Evolutionary conservation across 2,329 filamentous ascomycete genomes (phyloP).

Genomic region (Clonostachys byssicola): DNA sequence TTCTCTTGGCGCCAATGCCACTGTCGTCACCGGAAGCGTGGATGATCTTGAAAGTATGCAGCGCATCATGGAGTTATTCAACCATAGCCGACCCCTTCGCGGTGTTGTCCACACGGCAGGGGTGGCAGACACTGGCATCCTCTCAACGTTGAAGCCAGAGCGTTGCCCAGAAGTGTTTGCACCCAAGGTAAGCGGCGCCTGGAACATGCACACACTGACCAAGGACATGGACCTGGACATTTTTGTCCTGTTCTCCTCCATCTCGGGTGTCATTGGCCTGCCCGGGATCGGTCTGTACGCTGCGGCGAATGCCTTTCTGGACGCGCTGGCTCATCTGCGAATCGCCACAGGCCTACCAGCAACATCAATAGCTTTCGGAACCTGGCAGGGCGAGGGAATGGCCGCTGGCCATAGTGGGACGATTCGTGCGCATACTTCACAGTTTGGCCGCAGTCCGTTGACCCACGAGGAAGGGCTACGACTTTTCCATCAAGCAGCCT

Average conservation of each 20-base stretch:
- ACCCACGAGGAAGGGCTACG: constrained; percentile 2
- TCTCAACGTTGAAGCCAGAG: constrained; percentile 21
- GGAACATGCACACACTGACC: constrained; percentile 20
- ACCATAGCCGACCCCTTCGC: constrained; percentile 3
- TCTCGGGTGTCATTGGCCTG: constrained; percentile 23
- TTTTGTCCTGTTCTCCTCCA: constrained; percentile 26
- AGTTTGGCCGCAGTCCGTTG: constrained; percentile 5
- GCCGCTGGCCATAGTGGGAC: constrained; percentile 2
- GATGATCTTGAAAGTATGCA: constrained; percentile 2
- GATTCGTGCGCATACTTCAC: constrained; percentile 1
- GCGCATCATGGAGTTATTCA: constrained; percentile 4
- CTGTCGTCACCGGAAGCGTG: constrained; percentile 5
- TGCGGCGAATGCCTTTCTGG: constrained; percentile 31
- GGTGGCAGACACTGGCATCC: constrained; percentile 5
- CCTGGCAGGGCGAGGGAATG: constrained; percentile 5
- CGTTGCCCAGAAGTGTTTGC: constrained; percentile 14
- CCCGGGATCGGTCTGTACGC: constrained; percentile 29
- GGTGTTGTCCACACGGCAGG: constrained; percentile 9
- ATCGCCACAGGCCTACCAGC: constrained; percentile 9
- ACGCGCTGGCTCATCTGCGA: constrained; percentile 27
- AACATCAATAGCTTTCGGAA: constrained; percentile 7
- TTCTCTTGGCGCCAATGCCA: constrained; percentile 4
- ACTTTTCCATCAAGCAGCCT: constrained; percentile 1
- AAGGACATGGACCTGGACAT: constrained; percentile 18
- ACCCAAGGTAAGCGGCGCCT: constrained; percentile 24